Base-by-base conservation (phyloP, 164 flowering plant species). In the Annona squamosa region DNA sequence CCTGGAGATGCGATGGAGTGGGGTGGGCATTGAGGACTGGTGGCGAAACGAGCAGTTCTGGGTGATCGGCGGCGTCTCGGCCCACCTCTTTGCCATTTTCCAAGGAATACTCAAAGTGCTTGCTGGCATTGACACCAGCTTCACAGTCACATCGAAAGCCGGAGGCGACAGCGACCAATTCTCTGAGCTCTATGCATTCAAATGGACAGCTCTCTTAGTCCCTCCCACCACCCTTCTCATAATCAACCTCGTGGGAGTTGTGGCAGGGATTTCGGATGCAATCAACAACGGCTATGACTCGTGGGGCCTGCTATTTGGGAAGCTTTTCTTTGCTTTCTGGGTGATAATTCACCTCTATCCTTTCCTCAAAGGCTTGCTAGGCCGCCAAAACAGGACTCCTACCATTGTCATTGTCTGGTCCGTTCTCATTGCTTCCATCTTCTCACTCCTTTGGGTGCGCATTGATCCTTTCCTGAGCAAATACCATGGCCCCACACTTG, bases 191-290 rank as follows among this genome's bases (percentile, higher is more conserved):
- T 84, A 85, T 48, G 81, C 75, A 2, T 86, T 87, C 70, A 86
- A 87, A 73, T 87, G 89, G 87, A 87, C 90, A 2, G 75, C 89
- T 1, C 67, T 87, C 65, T 84, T 87, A 63, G 82, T 87, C 65
- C 86, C 86, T 7, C 90, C 89, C 3, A 83, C 87, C 0, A 87
- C 89, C 89, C 74, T 86, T 46, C 79, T 87, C 57, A 77, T 86
- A 46, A 74, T 87, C 64, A 87, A 87, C 80, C 4, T 86, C 7
- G 69, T 87, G 5, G 90, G 88, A 4, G 83, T 87, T 13, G 88
- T 87, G n/a, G 87, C 56, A 26, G 1, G 57, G 10, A 48, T 48
- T 48, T 48, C 2, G 57, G 12, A 48, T 48, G 57, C 13, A 12
- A 6, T 48, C 13, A 48, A 48, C 57, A 48, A 48, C 12, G 57